phyloP scores from a whole-genome alignment of 2,329 filamentous ascomycete genomes.

The Hansfordia pulvinata region DNA sequence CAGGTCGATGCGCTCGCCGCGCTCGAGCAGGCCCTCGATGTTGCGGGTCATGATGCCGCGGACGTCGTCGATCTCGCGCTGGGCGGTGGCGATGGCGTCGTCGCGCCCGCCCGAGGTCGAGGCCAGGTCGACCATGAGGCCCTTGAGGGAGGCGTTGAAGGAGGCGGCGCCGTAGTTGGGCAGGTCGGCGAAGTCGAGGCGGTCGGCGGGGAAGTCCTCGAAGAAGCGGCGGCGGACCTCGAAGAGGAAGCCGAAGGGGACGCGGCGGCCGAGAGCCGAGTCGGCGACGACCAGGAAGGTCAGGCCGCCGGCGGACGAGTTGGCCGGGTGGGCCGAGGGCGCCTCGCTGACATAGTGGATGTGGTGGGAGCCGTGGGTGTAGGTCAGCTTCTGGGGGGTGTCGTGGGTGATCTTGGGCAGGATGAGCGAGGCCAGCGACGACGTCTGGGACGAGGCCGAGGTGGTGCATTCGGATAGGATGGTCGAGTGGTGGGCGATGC shows the following conservation, averaged over 20 bases:
- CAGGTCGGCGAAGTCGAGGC: constrained; percentile 61
- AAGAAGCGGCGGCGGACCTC: constrained; percentile 87
- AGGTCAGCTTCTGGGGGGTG: constrained; percentile 76
- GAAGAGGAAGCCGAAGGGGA: constrained; percentile 84
- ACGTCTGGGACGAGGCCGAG: constrained; percentile 68
- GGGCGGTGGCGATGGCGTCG: constrained; percentile 73
- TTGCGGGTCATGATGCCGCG: constrained; percentile 91
- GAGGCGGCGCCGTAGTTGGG: constrained; percentile 82
- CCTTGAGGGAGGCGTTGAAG: constrained; percentile 71
- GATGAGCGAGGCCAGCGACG: constrained; percentile 81
- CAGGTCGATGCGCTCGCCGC: constrained; percentile 85
- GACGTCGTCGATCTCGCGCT: constrained; percentile 84
- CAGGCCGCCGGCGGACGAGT: constrained; percentile 59
- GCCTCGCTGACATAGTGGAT: constrained; percentile 92
- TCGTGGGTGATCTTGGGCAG: constrained; percentile 86
- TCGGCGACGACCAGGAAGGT: constrained; percentile 88
- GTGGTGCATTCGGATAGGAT: constrained; percentile 90
- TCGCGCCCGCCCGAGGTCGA: constrained; percentile 60
- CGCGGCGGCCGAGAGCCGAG: constrained; percentile 66
- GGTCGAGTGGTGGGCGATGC: constrained; percentile 85
- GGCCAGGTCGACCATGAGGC: constrained; percentile 73
- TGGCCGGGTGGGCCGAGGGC: constrained; percentile 47
- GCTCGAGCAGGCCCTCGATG: constrained; percentile 78
- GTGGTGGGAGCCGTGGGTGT: constrained; percentile 81
- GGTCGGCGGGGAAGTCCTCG: constrained; percentile 47